phyloP scores from a whole-genome alignment of 805 yeast species.

The Schizosaccharomyces osmophilus region DNA sequence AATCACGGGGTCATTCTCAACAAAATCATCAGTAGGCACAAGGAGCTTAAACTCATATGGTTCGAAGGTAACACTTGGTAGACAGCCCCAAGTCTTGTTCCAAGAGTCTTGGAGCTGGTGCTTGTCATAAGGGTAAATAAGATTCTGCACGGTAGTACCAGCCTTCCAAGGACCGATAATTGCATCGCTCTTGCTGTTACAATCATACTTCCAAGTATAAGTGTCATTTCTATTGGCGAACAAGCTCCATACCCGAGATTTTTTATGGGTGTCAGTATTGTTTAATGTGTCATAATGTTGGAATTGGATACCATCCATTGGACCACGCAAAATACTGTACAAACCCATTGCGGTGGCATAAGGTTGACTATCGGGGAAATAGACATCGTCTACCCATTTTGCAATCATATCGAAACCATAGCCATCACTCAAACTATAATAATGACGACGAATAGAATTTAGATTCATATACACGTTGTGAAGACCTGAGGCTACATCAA shows the following conservation, averaged over 20 bases:
- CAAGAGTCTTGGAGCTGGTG: neutral
- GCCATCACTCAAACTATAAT: neutral
- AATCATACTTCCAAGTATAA: neutral
- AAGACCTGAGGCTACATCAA: neutral
- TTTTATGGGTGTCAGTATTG: neutral
- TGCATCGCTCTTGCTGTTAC: neutral
- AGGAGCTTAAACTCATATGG: neutral
- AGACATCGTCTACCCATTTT: neutral
- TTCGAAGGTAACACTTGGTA: neutral
- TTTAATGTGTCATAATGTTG: neutral
- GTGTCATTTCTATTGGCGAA: neutral
- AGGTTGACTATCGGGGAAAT: neutral
- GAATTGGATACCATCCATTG: neutral
- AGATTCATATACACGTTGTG: neutral
- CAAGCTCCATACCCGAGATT: neutral
- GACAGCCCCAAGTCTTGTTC: neutral
- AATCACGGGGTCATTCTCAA: neutral
- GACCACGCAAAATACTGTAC: neutral
- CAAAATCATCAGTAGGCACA: neutral
- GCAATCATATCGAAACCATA: neutral
- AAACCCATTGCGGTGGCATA: neutral
- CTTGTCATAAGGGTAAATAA: constrained; percentile 1
- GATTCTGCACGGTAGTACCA: neutral
- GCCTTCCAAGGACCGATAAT: constrained; percentile 1
- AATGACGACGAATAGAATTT: neutral